Evolutionary conservation across 202 grass and related monocot genomes (phyloP), one percentile per base, ranked within the genome.

Genomic region (Dendrocalamus latiflorus): DNA sequence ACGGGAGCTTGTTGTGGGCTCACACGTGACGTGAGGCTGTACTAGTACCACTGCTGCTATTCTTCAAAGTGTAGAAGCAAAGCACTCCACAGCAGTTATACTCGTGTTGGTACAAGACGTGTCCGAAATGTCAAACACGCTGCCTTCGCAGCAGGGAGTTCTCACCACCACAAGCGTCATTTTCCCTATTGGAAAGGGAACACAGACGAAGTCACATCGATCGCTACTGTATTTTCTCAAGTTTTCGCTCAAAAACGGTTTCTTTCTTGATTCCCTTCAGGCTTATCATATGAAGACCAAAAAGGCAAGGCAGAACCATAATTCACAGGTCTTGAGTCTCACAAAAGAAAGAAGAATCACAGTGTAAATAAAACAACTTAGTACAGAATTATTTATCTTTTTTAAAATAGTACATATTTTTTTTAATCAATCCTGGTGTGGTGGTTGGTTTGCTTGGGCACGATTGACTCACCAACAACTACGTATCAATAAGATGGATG

Each of bases 391-490:
- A 9, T 54, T 41, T 54, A 14, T 56, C 36, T 34, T 24, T 51
- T 18, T 48, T 15, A 38, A 39, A 74, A 21, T 22, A 34, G 57
- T 9, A 12, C 41, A n/a, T n/a, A 0, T 22, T 50, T 8, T 56
- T 51, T 21, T 42, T 42, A n/a, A 51, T 24, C 45, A 15, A 22
- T 25, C 67, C 20, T 5, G 48, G 34, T 55, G 63, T 37, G 4
- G 17, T 5, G 21, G 1, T 51, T 33, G 20, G 8, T 20, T 33
- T 51, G 9, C 9, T 34, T 54, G 41, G 20, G 6, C 22, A 18
- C 38, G 77, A 41, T 79, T 79, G 77, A 53, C 48, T 42, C 15
- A 22, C 47, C 77, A 68, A 79, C 48, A 42, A 66, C 42, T 63
- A 79, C 47, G 76, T 20, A 67, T 16, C 6, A n/a, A 64, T 26